Evolutionary conservation across 2,329 filamentous ascomycete genomes (phyloP).

Genomic region (Apiospora malaysiana): DNA sequence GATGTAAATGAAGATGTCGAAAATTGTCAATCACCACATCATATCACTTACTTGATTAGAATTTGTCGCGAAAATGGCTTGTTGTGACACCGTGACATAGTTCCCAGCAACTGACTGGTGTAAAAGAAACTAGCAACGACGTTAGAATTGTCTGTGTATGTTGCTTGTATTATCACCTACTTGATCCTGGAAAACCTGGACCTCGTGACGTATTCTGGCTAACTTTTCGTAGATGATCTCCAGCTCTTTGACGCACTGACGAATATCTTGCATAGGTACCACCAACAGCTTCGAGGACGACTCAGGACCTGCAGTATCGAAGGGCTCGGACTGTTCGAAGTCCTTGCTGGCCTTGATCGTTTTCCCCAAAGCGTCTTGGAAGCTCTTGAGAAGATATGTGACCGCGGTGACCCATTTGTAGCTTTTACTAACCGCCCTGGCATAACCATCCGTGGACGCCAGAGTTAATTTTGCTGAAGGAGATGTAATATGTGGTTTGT

Average conservation of each 20-base stretch:
- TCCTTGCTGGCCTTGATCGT: background rate
- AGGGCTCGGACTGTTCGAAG: background rate
- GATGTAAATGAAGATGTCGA: background rate
- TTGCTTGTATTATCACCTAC: background rate
- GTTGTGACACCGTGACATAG: background rate
- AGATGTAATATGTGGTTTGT: background rate
- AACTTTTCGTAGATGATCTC: background rate
- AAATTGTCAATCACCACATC: too few relatives aligned
- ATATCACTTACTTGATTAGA: background rate
- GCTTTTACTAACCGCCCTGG: background rate
- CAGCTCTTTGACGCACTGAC: background rate
- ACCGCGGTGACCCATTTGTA: slow-evolving; percentile 1
- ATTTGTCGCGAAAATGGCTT: background rate
- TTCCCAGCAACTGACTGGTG: background rate
- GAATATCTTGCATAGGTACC: background rate
- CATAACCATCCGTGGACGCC: background rate
- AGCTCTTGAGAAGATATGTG: background rate
- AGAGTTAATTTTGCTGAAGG: background rate
- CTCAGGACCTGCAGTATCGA: background rate
- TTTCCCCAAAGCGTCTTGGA: too few relatives aligned
- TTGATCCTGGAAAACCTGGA: background rate
- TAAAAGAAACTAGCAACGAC: background rate
- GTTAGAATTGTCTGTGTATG: background rate
- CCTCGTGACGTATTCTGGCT: background rate
- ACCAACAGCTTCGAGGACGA: background rate